Percentiles rank a stretch among this genome's conserved stretches.
phyloP scores from a whole-genome alignment of 257 asterid genomes.

The Mentha longifolia region DNA sequence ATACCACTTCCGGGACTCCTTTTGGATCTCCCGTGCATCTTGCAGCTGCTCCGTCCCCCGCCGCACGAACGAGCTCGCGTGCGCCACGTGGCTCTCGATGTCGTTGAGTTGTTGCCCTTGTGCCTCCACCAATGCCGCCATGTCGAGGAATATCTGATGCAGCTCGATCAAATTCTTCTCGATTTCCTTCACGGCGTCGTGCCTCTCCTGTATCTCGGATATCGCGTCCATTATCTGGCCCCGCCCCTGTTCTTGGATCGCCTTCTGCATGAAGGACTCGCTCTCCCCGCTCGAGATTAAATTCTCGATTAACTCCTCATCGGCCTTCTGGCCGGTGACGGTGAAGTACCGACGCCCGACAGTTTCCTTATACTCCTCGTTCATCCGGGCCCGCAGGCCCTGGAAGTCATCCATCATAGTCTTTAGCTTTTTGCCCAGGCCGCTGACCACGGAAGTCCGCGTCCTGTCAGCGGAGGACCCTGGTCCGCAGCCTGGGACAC shows the following conservation, averaged over 20 bases:
- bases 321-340: conserved; percentile 56
- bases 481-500: conserved; percentile 62
- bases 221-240: conserved; percentile 60
- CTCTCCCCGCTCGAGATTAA: conserved; percentile 61
- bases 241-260: conserved; percentile 61
- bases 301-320: conserved; percentile 52
- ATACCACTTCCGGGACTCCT: conserved; percentile 55
- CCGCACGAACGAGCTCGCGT: conserved; percentile 63
- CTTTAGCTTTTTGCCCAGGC: conserved; percentile 57
- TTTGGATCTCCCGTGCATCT: conserved; percentile 57
- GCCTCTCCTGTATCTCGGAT: conserved; percentile 56
- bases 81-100: conserved; percentile 66
- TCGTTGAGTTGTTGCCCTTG: conserved; percentile 60
- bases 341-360: conserved; percentile 60
- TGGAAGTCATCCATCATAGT: conserved; percentile 61
- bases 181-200: conserved; percentile 63
- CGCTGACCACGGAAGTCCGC: conserved; percentile 48
- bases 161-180: conserved; percentile 54
- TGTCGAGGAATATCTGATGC: conserved; percentile 58
- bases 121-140: conserved; percentile 61
- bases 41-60: conserved; percentile 62
- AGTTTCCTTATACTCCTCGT: conserved; percentile 61
- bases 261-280: conserved; percentile 57
- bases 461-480: conserved; percentile 65
- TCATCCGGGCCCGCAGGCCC: conserved; percentile 53